A percentile compares a stretch with the other conserved stretches of the same genome.
phyloP scores from a whole-genome alignment of 2,329 filamentous ascomycete species.

The Cordyceps pruinosa region DNA sequence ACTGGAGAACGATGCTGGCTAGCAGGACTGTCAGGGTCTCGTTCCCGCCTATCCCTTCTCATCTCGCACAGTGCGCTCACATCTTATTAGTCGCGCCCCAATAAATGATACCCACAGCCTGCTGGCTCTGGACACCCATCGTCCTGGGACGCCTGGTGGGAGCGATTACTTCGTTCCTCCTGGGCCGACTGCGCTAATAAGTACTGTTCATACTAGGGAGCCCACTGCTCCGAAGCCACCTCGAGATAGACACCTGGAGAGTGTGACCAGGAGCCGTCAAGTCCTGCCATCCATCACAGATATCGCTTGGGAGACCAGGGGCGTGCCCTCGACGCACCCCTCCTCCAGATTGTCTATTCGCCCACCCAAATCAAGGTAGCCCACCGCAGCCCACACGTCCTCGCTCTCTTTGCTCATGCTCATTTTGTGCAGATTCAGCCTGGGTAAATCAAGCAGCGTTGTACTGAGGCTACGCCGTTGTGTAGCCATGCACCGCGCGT shows the following conservation, averaged over 20 bases:
- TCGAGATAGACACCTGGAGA: slow-evolving; percentile 8
- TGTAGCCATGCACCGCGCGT: background rate
- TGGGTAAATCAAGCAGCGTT: slow-evolving; percentile 6
- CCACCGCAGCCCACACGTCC: background rate
- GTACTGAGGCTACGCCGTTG: slow-evolving; percentile 6
- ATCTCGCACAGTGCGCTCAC: slow-evolving; percentile 10
- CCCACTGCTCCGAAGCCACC: slow-evolving; percentile 7
- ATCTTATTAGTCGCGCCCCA: slow-evolving; percentile 6
- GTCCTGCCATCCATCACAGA: slow-evolving; percentile 4
- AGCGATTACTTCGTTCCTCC: slow-evolving; percentile 10
- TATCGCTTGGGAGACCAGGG: background rate
- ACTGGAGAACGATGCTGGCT: too few relatives aligned
- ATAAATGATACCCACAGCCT: slow-evolving; percentile 5
- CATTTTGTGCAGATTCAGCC: slow-evolving; percentile 8
- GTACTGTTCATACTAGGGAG: slow-evolving; percentile 2
- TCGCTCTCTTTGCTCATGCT: background rate
- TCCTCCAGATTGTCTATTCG: background rate
- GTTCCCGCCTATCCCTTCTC: slow-evolving; percentile 1
- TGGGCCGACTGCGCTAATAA: slow-evolving; percentile 5
- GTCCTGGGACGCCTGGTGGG: slow-evolving; percentile 8
- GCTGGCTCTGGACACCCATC: slow-evolving; percentile 4
- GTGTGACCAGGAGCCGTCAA: slow-evolving; percentile 7
- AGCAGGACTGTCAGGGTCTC: background rate
- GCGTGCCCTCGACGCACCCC: slow-evolving; percentile 5
- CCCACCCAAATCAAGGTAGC: slow-evolving; percentile 6